Evolutionary conservation across 2,329 filamentous ascomycete species (phyloP), one percentile per base, ranked within the genome.

Genomic region (Diaporthe caulivora): DNA sequence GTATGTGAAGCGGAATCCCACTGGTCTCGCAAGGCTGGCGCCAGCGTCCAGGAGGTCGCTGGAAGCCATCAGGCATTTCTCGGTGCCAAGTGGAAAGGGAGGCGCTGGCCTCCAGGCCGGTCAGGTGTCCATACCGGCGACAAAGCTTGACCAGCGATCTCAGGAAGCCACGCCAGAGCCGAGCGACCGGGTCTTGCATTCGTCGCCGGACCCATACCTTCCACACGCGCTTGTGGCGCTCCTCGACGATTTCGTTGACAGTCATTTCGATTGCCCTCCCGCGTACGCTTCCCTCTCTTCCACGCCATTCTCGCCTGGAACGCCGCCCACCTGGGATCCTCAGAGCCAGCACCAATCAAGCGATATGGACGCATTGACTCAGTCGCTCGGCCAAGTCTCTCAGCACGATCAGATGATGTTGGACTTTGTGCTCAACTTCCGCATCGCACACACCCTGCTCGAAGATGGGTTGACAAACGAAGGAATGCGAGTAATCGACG

Each of bases 1-100:
- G 49, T 75, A 75, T 34, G 67, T 75, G 49, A 75, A 75, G 64
- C 68, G 74, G 5, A 74, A 65, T 17, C 69, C 72, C 21, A 51
- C 42, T 8, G 74, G 72, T 3, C 11, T 75, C 2, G 57, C 24
- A 2, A 70, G 72, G 24, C 34, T 75, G 64, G 37, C 34, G 21
- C 13, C 13, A 9, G 69, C 57, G 18, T 57, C 71, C 7, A 70
- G 53, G 15, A 68, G 31, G 13, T 64, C 71, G 31, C 21, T 75
- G 17, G 74, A 75, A 24, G 29, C 73, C 26, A 69, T 75, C 67
- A 73, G 62, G 60, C 18, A 29, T 21, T n/a, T 75, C 31, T 62
- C 71, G 3, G 53, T 73, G 18, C 60, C 69, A 24, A 55, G n/a
- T n/a, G 74, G 54, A n/a, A 73, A 53, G 18, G 60, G 73, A 5